Conservation (phyloP, 768 basidiomycete genomes). For the Tephrocybe sp. region DNA sequence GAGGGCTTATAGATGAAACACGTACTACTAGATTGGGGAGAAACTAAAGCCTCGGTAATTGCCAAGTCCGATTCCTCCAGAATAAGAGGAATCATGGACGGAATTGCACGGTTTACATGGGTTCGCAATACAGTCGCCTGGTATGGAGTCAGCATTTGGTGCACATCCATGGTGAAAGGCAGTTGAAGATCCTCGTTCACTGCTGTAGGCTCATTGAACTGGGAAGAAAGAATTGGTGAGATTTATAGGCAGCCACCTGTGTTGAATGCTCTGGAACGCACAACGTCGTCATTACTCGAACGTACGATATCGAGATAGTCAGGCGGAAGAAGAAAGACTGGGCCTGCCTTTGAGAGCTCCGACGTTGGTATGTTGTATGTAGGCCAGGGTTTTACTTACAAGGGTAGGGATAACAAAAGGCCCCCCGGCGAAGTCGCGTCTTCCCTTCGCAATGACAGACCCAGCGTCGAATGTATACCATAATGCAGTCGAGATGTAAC, state of each 20-base stretch:
- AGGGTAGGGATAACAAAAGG: constrained; percentile 38
- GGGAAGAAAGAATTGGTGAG: background rate
- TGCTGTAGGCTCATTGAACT: constrained; percentile 36
- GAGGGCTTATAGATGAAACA: background rate
- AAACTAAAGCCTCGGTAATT: constrained; percentile 26
- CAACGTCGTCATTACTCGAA: constrained; percentile 32
- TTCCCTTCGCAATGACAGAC: constrained; percentile 29
- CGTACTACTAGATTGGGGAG: constrained; percentile 14
- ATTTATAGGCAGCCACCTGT: no score
- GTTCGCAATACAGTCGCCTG: constrained; percentile 35
- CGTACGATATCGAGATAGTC: constrained; percentile 30
- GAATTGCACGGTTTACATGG: constrained; percentile 35
- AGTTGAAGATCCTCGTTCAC: constrained; percentile 36
- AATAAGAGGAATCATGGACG: constrained; percentile 35
- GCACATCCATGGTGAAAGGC: constrained; percentile 36
- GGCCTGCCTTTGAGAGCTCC: constrained; percentile 24
- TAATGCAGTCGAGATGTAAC: constrained; percentile 35
- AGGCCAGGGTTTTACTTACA: constrained; percentile 14
- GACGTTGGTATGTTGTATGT: background rate
- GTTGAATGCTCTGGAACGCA: constrained; percentile 16
- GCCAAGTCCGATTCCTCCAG: constrained; percentile 34
- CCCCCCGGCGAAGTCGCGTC: constrained; percentile 24
- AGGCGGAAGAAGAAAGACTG: constrained; percentile 33
- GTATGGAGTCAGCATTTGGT: constrained; percentile 33
- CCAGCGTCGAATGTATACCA: constrained; percentile 31